phyloP scores from a whole-genome alignment of 306 rosid species.

The Cicer pinnatifidum region DNA sequence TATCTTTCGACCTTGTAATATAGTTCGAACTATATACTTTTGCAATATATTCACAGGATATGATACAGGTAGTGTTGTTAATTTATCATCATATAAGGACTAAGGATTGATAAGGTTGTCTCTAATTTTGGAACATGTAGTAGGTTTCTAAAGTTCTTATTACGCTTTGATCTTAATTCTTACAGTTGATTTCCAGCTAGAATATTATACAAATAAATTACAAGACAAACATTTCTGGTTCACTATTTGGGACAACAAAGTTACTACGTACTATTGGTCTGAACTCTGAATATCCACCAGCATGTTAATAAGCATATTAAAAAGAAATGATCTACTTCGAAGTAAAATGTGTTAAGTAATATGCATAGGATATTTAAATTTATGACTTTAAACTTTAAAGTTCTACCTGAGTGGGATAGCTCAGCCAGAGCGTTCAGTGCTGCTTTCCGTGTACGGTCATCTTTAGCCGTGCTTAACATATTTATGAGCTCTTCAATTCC shows the following conservation, averaged over 20 bases:
- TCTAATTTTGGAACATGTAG: background rate
- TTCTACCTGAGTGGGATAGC: slow-evolving; percentile 74
- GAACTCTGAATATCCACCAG: background rate
- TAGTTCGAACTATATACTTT: background rate
- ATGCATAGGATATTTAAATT: slow-evolving; percentile 17
- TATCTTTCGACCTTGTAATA: slow-evolving; percentile 27
- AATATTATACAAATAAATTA: slow-evolving; percentile 21
- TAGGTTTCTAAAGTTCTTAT: slow-evolving; percentile 24
- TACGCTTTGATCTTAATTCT: background rate
- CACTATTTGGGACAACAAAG: slow-evolving; percentile 17
- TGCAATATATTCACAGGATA: slow-evolving; percentile 10
- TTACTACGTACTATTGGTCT: slow-evolving; percentile 17
- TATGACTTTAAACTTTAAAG: slow-evolving; percentile 28
- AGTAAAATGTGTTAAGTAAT: background rate
- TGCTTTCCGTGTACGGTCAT: slow-evolving; percentile 88
- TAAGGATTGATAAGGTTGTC: background rate
- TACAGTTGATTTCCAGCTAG: slow-evolving; percentile 3
- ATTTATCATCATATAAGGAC: background rate
- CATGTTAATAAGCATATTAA: slow-evolving; percentile 7
- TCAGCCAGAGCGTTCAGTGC: slow-evolving; percentile 81
- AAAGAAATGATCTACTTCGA: background rate
- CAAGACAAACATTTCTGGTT: slow-evolving; percentile 16
- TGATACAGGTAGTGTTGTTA: background rate
- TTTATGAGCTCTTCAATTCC: slow-evolving; percentile 73
- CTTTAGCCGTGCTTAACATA: slow-evolving; percentile 79